Percentiles rank a stretch among this genome's conserved stretches.
These are phyloP conservation scores for Corynespora cassiicola DNA, from an alignment of 2,329 filamentous ascomycete genomes.

Conservation along the genomic window DNA sequence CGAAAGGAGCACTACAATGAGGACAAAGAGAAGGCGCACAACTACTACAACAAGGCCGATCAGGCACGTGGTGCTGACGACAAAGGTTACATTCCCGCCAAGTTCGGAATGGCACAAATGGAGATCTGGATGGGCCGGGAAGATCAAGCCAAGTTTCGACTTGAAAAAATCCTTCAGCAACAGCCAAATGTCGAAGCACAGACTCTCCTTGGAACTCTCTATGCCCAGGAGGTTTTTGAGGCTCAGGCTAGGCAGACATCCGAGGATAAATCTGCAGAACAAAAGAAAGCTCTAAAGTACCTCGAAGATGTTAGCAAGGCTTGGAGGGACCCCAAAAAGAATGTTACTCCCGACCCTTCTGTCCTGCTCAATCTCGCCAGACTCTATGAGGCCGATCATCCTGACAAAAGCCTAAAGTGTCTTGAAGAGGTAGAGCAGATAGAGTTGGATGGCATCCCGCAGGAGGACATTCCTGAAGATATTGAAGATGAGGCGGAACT, in stretches of 20 bases:
- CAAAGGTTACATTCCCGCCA: constrained; percentile 88
- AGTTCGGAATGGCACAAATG: constrained; percentile 91
- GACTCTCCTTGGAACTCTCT: constrained; percentile 87
- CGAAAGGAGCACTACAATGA: constrained; percentile 87
- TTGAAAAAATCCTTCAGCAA: constrained; percentile 93
- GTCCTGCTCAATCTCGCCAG: constrained; percentile 91
- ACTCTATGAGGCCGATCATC: constrained; percentile 83
- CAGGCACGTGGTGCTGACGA: constrained; percentile 92
- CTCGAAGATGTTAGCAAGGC: constrained; percentile 83
- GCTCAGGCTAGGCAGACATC: constrained; percentile 74
- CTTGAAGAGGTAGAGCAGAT: constrained; percentile 91
- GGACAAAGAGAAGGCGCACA: constrained; percentile 75
- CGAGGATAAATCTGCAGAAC: constrained; percentile 86
- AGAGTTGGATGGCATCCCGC: constrained; percentile 78
- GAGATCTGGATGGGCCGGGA: constrained; percentile 83
- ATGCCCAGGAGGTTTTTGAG: constrained; percentile 92
- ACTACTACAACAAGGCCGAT: constrained; percentile 90
- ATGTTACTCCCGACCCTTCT: constrained; percentile 78
- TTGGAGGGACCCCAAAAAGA: constrained; percentile 94
- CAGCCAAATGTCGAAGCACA: constrained; percentile 86
- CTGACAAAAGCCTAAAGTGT: constrained; percentile 91
- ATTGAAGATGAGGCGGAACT: constrained; percentile 53
- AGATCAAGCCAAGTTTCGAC: constrained; percentile 87
- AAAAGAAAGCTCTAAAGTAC: constrained; percentile 83
- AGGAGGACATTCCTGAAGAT: constrained; percentile 71